A percentile compares a stretch with the other conserved stretches of the same genome.
phyloP scores from a whole-genome alignment of 1,139 yeast species.

The Yamadazyma oceani region DNA sequence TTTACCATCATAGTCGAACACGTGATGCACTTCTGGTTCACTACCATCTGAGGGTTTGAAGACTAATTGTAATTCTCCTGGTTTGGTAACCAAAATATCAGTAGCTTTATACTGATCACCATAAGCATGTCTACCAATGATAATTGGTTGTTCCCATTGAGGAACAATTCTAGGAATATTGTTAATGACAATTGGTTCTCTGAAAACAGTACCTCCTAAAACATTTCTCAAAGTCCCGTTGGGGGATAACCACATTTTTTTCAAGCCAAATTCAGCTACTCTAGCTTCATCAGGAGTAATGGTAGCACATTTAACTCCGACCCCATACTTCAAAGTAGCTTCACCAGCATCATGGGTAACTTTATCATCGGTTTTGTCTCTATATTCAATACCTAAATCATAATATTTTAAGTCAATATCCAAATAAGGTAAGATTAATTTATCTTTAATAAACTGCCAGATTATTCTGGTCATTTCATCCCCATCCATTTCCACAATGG shows the following conservation, averaged over 20 bases:
- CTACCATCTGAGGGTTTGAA: constrained; percentile 77
- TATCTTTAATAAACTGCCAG: constrained; percentile 82
- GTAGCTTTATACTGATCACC: constrained; percentile 97
- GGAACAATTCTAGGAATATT: constrained; percentile 88
- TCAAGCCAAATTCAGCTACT: constrained; percentile 83
- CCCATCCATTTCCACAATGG: constrained; percentile 95
- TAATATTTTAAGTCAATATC: constrained; percentile 89
- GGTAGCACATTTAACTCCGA: constrained; percentile 96
- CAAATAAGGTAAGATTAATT: constrained; percentile 79
- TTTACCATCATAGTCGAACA: constrained; percentile 68
- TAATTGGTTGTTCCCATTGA: constrained; percentile 92
- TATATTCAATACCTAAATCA: constrained; percentile 80
- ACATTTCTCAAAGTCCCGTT: constrained; percentile 95
- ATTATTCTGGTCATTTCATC: constrained; percentile 95
- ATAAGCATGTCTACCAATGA: constrained; percentile 95
- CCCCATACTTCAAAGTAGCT: constrained; percentile 85
- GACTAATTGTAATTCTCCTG: constrained; percentile 77
- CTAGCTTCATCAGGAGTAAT: constrained; percentile 98
- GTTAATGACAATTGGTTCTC: constrained; percentile 93
- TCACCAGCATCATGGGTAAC: constrained; percentile 88
- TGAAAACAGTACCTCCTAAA: constrained; percentile 92
- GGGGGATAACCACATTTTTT: constrained; percentile 97
- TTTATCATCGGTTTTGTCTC: constrained; percentile 86
- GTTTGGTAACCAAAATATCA: constrained; percentile 73
- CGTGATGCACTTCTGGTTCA: constrained; percentile 53